Evolutionary conservation across 805 yeast genomes (phyloP).

Genomic region (Lipomyces kockii): DNA sequence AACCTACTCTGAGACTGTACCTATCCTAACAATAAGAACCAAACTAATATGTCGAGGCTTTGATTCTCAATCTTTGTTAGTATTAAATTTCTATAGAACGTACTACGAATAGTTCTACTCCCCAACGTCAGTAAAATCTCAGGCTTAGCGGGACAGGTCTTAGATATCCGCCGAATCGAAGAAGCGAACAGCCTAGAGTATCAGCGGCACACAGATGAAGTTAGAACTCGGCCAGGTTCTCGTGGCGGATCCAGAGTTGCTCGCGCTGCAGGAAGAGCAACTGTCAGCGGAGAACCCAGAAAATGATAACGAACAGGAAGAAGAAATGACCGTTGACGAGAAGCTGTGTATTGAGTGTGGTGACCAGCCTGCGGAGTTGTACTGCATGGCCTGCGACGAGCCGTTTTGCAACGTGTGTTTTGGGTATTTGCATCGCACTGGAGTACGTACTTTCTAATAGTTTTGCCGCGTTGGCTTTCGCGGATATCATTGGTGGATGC

Average conservation of each 20-base stretch:
- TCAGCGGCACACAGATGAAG: slow-evolving; percentile 21
- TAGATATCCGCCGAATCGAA: not conserved
- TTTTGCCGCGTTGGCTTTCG: not conserved
- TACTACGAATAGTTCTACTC: not conserved
- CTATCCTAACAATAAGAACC: too few species aligned
- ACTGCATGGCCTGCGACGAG: slow-evolving; percentile 67
- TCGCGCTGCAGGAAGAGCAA: slow-evolving; percentile 20
- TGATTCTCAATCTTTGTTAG: not conserved
- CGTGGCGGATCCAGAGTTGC: slow-evolving; percentile 26
- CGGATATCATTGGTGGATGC: not conserved
- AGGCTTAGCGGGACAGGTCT: not conserved
- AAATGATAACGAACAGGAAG: slow-evolving; percentile 14
- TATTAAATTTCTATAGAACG: too few species aligned
- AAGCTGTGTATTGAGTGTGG: slow-evolving; percentile 69
- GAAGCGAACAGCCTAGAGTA: not conserved
- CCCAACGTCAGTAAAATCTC: not conserved
- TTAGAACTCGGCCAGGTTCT: slow-evolving; percentile 26
- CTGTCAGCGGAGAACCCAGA: slow-evolving; percentile 14
- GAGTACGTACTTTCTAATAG: slow-evolving; percentile 43
- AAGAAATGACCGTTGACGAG: slow-evolving; percentile 7
- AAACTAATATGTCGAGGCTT: too few species aligned
- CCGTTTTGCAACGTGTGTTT: slow-evolving; percentile 72
- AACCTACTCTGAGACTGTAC: too few species aligned
- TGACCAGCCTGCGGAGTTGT: slow-evolving; percentile 70
- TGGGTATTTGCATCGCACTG: slow-evolving; percentile 70